Percentiles rank a stretch among this genome's conserved stretches.
Conservation (phyloP, 305 asterid genomes). For the Nicotiana rustica region DNA sequence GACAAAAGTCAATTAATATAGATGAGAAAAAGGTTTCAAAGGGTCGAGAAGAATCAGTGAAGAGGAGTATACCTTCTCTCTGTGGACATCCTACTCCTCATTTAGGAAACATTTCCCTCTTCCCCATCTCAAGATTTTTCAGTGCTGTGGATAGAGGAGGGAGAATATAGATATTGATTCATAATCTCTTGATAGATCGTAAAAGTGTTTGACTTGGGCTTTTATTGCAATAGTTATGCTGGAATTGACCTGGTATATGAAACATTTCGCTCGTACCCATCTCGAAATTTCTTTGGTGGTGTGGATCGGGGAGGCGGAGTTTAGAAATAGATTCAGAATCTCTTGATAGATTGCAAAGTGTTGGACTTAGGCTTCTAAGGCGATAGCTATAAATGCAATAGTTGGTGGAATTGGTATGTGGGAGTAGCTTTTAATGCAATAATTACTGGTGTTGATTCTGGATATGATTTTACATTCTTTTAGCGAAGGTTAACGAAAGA, state of each 20-base stretch:
- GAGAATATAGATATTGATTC: neutral
- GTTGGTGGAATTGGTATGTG: neutral
- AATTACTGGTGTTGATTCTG: slow-evolving; percentile 8
- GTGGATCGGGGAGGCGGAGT: slow-evolving; percentile 1
- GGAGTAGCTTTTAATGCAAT: slow-evolving; percentile 24
- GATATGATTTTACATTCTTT: slow-evolving; percentile 5
- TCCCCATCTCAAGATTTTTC: neutral
- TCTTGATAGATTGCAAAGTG: neutral
- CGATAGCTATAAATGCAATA: neutral
- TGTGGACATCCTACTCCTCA: neutral
- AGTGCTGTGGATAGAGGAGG: slow-evolving; percentile 6
- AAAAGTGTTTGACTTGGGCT: neutral
- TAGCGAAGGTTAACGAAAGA: neutral
- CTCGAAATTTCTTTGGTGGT: neutral
- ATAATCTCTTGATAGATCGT: slow-evolving; percentile 5
- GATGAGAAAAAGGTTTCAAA: slow-evolving; percentile 14
- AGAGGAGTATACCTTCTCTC: slow-evolving; percentile 3
- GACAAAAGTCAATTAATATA: slow-evolving; percentile 13
- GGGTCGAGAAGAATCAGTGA: slow-evolving; percentile 10
- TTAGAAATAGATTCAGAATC: slow-evolving; percentile 24
- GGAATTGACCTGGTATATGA: neutral
- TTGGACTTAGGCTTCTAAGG: neutral
- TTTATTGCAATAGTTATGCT: neutral
- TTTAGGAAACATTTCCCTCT: slow-evolving; percentile 4
- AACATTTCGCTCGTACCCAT: neutral